Evolutionary conservation across 1,284 basidiomycete genomes (phyloP).

Genomic region (Rhodotorula mucilaginosa): DNA sequence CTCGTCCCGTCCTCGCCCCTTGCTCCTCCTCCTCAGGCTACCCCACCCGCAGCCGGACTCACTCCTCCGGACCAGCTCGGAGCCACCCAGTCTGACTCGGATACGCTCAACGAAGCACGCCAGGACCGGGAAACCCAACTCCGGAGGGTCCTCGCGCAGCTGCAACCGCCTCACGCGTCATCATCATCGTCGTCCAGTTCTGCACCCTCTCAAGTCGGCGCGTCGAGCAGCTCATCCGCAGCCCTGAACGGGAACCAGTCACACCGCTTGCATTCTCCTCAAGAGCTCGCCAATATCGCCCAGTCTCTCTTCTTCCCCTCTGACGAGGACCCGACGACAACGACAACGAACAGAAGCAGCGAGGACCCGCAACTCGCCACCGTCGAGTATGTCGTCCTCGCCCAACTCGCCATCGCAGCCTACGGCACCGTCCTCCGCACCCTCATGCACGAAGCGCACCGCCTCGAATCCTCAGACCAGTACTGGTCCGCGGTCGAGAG

Average conservation of each 20-base stretch:
- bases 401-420: slow-evolving; percentile 34
- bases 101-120: not conserved
- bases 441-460: slow-evolving; percentile 37
- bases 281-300: slow-evolving; percentile 17
- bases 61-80: not conserved
- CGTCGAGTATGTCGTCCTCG: slow-evolving; percentile 33
- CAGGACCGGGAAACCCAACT: slow-evolving; percentile 8
- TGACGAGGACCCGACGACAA: slow-evolving; percentile 8
- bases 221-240: too few relatives aligned
- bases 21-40: not conserved
- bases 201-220: too few relatives aligned
- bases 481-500: slow-evolving; percentile 39
- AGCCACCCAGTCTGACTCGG: not conserved
- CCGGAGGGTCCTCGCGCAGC: slow-evolving; percentile 15
- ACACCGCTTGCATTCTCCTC: slow-evolving; percentile 3
- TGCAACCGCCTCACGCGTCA: not conserved
- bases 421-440: slow-evolving; percentile 31
- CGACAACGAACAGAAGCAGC: not conserved
- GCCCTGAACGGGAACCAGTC: not conserved
- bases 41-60: not conserved
- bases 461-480: slow-evolving; percentile 37
- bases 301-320: slow-evolving; percentile 26
- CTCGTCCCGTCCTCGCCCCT: not conserved
- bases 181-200: not conserved
- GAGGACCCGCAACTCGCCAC: slow-evolving; percentile 14